phyloP scores from a whole-genome alignment of 495 filamentous ascomycete genomes.

The Xanthoparmelia taractica region DNA sequence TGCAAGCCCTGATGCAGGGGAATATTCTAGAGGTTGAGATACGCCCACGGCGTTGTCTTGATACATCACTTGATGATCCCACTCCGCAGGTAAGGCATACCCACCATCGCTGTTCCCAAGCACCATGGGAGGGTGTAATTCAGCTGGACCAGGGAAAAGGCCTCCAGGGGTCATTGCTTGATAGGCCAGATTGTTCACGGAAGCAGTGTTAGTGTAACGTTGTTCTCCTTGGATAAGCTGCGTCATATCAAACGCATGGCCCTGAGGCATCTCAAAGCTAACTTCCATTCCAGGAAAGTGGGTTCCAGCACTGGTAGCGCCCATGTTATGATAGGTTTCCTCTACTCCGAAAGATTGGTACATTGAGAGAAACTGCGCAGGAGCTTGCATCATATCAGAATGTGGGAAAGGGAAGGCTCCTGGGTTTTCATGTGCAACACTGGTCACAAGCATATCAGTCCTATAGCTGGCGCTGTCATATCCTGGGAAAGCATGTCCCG shows the following conservation, averaged over 20 bases:
- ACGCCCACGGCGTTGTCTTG: slow-evolving; percentile 7
- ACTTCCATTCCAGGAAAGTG: slow-evolving; percentile 13
- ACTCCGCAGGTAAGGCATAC: slow-evolving; percentile 11
- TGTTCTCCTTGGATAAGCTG: slow-evolving; percentile 7
- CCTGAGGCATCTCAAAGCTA: slow-evolving; percentile 6
- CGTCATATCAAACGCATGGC: slow-evolving; percentile 9
- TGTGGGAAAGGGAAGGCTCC: slow-evolving; percentile 19
- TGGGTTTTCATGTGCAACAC: slow-evolving; percentile 1
- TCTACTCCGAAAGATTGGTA: slow-evolving; percentile 20
- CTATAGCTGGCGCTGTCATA: slow-evolving; percentile 9
- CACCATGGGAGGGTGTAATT: slow-evolving; percentile 10
- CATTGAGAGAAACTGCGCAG: slow-evolving; percentile 7
- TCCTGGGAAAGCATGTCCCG: slow-evolving; percentile 6
- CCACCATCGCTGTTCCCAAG: slow-evolving; percentile 6
- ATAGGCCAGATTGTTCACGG: slow-evolving; percentile 7
- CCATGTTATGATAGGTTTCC: slow-evolving; percentile 7
- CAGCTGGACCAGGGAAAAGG: neutral
- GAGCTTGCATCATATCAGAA: slow-evolving; percentile 20
- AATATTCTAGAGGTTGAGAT: slow-evolving; percentile 19
- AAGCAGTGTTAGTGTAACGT: neutral
- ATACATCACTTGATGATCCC: slow-evolving; percentile 10
- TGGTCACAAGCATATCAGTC: slow-evolving; percentile 8
- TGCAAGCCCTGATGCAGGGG: slow-evolving; percentile 16
- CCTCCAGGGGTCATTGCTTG: neutral
- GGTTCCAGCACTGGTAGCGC: slow-evolving; percentile 15